phyloP scores from a whole-genome alignment of 371 early-diverging fungal species.

The Quaeritorhiza haematococci region DNA sequence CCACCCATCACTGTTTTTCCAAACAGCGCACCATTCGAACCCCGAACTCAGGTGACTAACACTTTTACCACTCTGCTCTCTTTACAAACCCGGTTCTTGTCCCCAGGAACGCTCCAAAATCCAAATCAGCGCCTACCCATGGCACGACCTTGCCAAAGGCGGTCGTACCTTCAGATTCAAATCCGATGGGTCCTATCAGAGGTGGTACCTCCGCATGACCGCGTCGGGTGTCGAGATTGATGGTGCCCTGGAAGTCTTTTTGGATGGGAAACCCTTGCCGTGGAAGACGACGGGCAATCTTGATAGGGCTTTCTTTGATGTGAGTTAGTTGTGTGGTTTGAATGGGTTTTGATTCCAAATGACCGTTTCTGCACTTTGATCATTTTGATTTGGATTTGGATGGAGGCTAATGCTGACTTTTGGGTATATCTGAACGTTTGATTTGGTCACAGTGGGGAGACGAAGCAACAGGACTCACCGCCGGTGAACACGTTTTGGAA shows the following conservation, averaged over 20 bases:
- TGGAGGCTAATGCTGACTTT: neutral
- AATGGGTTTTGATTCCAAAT: no score
- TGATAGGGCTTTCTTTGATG: slow-evolving; percentile 46
- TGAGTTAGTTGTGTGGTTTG: no score
- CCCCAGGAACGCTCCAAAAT: no score
- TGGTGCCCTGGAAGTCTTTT: slow-evolving; percentile 21
- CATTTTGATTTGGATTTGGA: neutral
- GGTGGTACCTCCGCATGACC: slow-evolving; percentile 46
- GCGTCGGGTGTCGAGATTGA: slow-evolving; percentile 45
- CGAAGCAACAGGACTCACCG: slow-evolving; percentile 29
- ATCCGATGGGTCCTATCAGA: slow-evolving; percentile 39
- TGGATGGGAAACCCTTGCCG: slow-evolving; percentile 41
- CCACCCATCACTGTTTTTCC: neutral
- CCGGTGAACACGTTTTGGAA: slow-evolving; percentile 32
- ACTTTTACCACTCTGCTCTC: neutral
- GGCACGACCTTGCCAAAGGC: slow-evolving; percentile 54
- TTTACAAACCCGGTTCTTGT: neutral
- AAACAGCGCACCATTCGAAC: neutral
- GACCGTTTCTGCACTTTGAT: neutral
- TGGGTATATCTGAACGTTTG: neutral
- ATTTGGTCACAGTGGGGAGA: slow-evolving; percentile 13
- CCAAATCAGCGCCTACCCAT: slow-evolving; percentile 35
- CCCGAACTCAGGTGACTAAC: neutral
- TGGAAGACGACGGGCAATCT: slow-evolving; percentile 44
- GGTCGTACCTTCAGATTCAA: slow-evolving; percentile 41